Conservation (phyloP, 2,329 filamentous ascomycete genomes). For the Aspergillus bombycis region DNA sequence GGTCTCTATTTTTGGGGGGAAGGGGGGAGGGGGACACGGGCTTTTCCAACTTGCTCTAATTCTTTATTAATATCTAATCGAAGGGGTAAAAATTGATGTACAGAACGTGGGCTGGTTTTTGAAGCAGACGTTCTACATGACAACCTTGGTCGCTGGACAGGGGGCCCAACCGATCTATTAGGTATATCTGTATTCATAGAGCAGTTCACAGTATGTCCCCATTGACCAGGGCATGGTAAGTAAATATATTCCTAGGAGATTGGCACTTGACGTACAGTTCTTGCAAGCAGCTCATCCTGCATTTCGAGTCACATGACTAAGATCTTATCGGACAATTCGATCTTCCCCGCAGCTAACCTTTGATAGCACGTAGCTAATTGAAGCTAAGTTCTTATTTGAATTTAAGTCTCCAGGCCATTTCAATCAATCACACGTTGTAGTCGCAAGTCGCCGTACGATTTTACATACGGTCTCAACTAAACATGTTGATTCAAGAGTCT, state of each 20-base stretch:
- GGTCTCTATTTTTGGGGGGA: background rate
- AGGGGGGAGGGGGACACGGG: background rate
- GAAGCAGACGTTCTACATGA: background rate
- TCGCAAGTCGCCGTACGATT: background rate
- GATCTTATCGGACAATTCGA: conserved; percentile 23
- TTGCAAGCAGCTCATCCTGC: too few species aligned
- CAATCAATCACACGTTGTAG: background rate
- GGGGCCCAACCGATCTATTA: background rate
- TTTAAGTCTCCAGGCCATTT: background rate
- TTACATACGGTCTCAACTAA: background rate
- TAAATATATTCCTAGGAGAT: background rate
- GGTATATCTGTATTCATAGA: background rate
- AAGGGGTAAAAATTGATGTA: background rate
- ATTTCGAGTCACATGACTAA: conserved; percentile 26
- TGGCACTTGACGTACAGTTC: background rate
- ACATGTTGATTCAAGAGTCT: conserved; percentile 42
- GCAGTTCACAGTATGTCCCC: background rate
- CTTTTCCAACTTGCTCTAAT: background rate
- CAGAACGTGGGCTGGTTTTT: background rate
- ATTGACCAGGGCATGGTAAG: background rate
- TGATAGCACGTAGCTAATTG: background rate
- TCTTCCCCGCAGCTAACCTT: conserved; percentile 5
- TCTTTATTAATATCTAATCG: background rate
- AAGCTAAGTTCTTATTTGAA: background rate
- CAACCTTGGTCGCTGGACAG: background rate